Evolutionary conservation across 2,329 filamentous ascomycete species (phyloP).

Genomic region (Mariannaea elegans): DNA sequence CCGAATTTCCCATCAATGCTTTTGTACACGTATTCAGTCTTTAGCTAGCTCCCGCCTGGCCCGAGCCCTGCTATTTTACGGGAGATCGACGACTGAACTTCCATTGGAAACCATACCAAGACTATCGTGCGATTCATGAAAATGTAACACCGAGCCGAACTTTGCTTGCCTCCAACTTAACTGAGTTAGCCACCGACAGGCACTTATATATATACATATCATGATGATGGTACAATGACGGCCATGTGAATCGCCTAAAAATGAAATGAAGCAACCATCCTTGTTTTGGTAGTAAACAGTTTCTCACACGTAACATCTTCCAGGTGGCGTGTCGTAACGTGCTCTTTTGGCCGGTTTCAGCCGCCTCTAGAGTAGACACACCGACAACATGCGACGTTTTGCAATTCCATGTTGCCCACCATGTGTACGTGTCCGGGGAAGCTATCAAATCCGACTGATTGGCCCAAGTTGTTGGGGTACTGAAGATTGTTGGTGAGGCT

Average conservation of each 20-base stretch:
- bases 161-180: background rate
- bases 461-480: constrained; percentile 24
- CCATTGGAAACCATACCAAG: background rate
- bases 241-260: background rate
- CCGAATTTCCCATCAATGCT: background rate
- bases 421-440: constrained; percentile 6
- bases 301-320: constrained; percentile 13
- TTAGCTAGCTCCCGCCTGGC: background rate
- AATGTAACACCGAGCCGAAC: background rate
- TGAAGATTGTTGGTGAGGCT: constrained; percentile 21
- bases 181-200: too few relatives aligned
- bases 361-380: background rate
- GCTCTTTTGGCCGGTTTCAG: background rate
- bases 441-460: constrained; percentile 4
- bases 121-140: constrained; percentile 8
- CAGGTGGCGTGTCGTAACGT: constrained; percentile 31
- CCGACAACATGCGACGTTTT: constrained; percentile 11
- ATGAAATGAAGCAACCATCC: background rate
- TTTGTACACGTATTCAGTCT: background rate
- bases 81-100: constrained; percentile 1
- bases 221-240: background rate
- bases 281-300: constrained; percentile 28
- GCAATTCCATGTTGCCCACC: constrained; percentile 1
- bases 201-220: background rate
- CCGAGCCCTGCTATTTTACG: background rate